Percentiles rank a stretch among this genome's conserved stretches.
These are phyloP conservation scores for Digitaria exilis DNA, from an alignment of 202 grass and related monocot genomes.

Conservation along the genomic window DNA sequence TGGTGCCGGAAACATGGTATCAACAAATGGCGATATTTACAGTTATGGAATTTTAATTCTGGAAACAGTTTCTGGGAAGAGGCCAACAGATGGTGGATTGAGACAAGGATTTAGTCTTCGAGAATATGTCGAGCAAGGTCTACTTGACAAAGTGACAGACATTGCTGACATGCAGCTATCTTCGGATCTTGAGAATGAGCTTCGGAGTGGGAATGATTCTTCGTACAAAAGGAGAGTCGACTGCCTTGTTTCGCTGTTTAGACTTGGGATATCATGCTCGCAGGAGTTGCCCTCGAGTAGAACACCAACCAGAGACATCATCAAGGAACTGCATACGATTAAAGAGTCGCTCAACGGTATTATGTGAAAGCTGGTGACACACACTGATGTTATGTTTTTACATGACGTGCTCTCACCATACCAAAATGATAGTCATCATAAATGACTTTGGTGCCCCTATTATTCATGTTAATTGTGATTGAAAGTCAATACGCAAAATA, in stretches of 20 bases:
- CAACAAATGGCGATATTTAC: too few species aligned
- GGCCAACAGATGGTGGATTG: conserved; percentile 3
- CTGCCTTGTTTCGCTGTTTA: conserved; percentile 6
- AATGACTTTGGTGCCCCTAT: too few species aligned
- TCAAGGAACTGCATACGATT: conserved; percentile 20
- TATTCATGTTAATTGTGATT: too few species aligned
- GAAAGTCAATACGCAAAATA: too few species aligned
- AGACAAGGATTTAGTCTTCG: conserved; percentile 20
- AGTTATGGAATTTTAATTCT: conserved; percentile 45
- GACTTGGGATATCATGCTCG: conserved; percentile 27
- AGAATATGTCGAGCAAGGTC: conserved; percentile 10
- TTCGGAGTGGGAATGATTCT: background rate
- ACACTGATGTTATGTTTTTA: too few species aligned
- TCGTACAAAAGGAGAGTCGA: background rate
- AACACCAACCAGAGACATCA: conserved; percentile 12
- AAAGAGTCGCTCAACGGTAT: background rate
- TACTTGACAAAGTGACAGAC: background rate
- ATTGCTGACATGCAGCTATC: background rate
- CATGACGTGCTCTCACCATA: too few species aligned
- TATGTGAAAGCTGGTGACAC: too few species aligned
- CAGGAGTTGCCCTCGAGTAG: conserved; percentile 19
- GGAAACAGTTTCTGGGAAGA: conserved; percentile 37
- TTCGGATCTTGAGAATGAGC: background rate
- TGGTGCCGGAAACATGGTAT: conserved; percentile 29
- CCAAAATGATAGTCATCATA: too few species aligned